phyloP scores from a whole-genome alignment of 2,329 filamentous ascomycete species.

The Claviceps sp. region DNA sequence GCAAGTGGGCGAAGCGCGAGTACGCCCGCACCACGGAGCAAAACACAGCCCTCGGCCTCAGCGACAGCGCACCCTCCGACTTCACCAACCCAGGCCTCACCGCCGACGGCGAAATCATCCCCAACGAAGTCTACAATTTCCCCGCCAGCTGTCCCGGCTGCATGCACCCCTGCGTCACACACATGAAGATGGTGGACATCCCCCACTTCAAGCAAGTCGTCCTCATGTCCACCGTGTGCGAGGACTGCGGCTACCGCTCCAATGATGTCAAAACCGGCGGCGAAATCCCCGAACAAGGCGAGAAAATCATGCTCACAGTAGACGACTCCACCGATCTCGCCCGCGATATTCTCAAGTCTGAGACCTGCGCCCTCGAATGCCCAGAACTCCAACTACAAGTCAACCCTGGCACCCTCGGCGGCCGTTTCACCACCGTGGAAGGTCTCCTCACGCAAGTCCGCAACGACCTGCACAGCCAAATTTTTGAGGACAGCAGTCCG shows the following conservation, averaged over 20 bases:
- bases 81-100: conserved; percentile 36
- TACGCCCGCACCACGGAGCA: conserved; percentile 74
- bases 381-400: conserved; percentile 78
- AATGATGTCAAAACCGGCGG: conserved; percentile 98
- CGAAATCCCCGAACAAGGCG: conserved; percentile 74
- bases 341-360: conserved; percentile 90
- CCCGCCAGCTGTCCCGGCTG: conserved; percentile 87
- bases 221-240: conserved; percentile 87
- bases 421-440: conserved; percentile 93
- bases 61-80: conserved; percentile 41
- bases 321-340: conserved; percentile 59
- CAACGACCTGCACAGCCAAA: conserved; percentile 74
- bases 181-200: conserved; percentile 98
- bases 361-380: conserved; percentile 77
- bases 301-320: conserved; percentile 68
- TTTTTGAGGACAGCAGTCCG: conserved; percentile 59
- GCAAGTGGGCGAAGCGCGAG: conserved; percentile 79
- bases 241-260: conserved; percentile 82
- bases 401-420: conserved; percentile 86
- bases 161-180: conserved; percentile 70
- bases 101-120: conserved; percentile 66
- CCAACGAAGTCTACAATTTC: conserved; percentile 87
- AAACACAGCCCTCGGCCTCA: conserved; percentile 73
- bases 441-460: conserved; percentile 86
- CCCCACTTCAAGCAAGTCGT: conserved; percentile 97